These are phyloP conservation scores for Leptosphaerulina australis DNA, from an alignment of 2,329 filamentous ascomycete genomes.

Conservation along the genomic window DNA sequence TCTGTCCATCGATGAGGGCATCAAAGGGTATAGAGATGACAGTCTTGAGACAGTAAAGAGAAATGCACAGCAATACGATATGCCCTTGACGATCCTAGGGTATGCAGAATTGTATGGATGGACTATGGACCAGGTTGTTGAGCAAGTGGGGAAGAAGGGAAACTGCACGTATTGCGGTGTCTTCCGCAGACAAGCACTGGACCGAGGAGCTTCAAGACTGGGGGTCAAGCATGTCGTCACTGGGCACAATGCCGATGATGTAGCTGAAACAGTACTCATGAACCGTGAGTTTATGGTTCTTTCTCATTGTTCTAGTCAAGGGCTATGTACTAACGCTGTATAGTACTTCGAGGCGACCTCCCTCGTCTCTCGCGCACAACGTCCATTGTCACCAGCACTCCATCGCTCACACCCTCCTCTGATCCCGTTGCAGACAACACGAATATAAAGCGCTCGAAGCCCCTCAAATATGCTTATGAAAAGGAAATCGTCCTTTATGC, in stretches of 20 bases:
- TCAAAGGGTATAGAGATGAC: constrained; percentile 95
- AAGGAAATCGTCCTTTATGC: constrained; percentile 99
- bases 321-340: constrained; percentile 15
- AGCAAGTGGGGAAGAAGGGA: constrained; percentile 94
- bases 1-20: constrained; percentile 94
- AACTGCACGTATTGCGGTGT: constrained; percentile 99
- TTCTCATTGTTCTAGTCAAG: too few species aligned
- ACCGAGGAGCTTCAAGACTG: constrained; percentile 86
- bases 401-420: constrained; percentile 30
- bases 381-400: constrained; percentile 74
- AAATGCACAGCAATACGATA: constrained; percentile 87
- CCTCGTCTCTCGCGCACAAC: constrained; percentile 87
- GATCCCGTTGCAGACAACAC: constrained; percentile 65
- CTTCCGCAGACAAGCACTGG: constrained; percentile 90
- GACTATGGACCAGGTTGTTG: constrained; percentile 99
- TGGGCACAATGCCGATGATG: constrained; percentile 95
- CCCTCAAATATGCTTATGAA: constrained; percentile 96
- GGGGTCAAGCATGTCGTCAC: constrained; percentile 93
- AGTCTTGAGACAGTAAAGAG: constrained; percentile 95
- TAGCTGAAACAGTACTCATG: constrained; percentile 97
- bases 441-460: constrained; percentile 94
- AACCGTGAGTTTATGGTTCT: constrained; percentile 59
- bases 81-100: constrained; percentile 89
- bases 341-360: constrained; percentile 81
- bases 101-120: constrained; percentile 95